Base-by-base conservation (phyloP, 345 rosid species). In the Noccaea caerulescens region DNA sequence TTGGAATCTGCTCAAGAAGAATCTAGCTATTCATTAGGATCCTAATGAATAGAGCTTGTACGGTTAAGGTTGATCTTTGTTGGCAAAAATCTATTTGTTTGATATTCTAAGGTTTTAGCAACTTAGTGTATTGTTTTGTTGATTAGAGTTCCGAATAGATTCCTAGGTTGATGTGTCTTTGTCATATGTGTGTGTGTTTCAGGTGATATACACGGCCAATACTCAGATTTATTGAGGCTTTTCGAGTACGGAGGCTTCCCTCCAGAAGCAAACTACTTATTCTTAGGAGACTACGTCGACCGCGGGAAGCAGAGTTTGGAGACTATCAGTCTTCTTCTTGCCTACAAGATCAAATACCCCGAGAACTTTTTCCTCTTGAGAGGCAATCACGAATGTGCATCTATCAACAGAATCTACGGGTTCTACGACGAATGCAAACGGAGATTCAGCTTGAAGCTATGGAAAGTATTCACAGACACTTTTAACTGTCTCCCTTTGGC, bases 211-310 rank as follows among this genome's bases (percentile, higher is more conserved):
- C 84, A 81, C 8, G 84, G 81, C 18, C 84, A 80, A 34, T 72
- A 72, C 63, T 63, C 76, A 23, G 76, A 72, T 63, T 37, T 72
- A 1, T 27, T 72, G 42, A 79, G 86, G 74, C 81, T 83, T 27
- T 83, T 83, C 8, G 86, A 83, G 58, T 81, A 83, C 20, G 84
- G 86, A 46, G 84, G 86, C 11, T 81, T 80, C 76, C 86, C 86
- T 60, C 86, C 86, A 12, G 71, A 70, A 32, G 75, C 84, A 20
- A 83, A 83, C 65, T 81, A 78, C 42, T 68, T 78, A 50, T 73
- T 72, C 49, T 44, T 72, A 52, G 73, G 77, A 43, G 72, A 72
- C 39, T 73, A 65, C 8, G 76, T 66, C 5, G 79, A 72, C 54
- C 73, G 78, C 0, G 73, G 72, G 44, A 72, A 66, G 62, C 67